These are phyloP conservation scores for Gossypium schwendimanii DNA, from an alignment of 441 rosid genomes.

Conservation along the genomic window DNA sequence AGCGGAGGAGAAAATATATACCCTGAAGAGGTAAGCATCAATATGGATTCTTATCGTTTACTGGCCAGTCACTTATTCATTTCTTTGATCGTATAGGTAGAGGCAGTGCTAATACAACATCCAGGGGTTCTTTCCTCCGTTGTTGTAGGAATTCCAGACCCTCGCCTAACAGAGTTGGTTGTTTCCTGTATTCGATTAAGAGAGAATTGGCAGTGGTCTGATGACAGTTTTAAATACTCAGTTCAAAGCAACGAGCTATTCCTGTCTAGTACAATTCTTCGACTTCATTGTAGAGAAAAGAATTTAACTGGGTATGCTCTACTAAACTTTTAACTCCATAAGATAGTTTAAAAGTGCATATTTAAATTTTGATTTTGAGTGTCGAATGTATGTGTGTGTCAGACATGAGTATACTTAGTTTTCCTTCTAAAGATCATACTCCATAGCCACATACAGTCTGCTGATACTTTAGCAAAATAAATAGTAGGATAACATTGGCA, in stretches of 20 bases:
- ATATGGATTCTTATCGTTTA: background rate
- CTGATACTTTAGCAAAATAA: background rate
- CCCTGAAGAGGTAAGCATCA: conserved; percentile 69
- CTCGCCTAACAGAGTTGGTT: conserved; percentile 66
- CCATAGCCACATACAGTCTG: background rate
- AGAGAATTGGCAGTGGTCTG: conserved; percentile 62
- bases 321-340: background rate
- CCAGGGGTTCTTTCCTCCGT: conserved; percentile 49
- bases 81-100: conserved; percentile 39
- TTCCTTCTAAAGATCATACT: background rate
- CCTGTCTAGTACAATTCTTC: conserved; percentile 47
- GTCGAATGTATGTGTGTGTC: background rate
- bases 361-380: background rate
- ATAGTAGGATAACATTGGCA: background rate
- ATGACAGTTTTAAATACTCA: conserved; percentile 11
- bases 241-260: conserved; percentile 16
- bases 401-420: background rate
- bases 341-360: background rate
- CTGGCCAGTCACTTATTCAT: background rate
- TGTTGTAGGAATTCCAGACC: conserved; percentile 54
- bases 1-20: conserved; percentile 84
- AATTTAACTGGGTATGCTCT: conserved; percentile 47
- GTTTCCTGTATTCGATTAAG: conserved; percentile 58
- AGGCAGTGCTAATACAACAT: conserved; percentile 47
- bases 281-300: conserved; percentile 34